These are phyloP conservation scores for Desmodesmus armatus DNA, from an alignment of 139 green algal species.

Conservation along the genomic window DNA sequence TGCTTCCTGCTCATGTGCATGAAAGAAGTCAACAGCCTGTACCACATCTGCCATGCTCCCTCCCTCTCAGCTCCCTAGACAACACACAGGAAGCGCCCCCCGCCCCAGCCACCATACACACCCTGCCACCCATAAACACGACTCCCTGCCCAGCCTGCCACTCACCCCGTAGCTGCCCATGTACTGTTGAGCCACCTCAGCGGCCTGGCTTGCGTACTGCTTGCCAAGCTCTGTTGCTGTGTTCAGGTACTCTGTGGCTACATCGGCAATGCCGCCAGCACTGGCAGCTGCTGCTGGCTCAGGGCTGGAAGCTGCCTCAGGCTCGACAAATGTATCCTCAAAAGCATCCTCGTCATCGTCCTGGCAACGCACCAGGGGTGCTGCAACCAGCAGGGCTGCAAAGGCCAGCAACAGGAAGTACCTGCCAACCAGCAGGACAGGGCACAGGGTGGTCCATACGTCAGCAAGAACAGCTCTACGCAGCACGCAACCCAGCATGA, in stretches of 20 bases:
- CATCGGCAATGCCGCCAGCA: background rate
- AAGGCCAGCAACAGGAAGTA: conserved; percentile 32
- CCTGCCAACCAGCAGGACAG: conserved; percentile 25
- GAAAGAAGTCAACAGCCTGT: too few relatives aligned
- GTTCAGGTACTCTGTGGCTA: conserved; percentile 30
- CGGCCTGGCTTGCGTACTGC: conserved; percentile 26
- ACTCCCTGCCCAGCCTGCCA: too few relatives aligned
- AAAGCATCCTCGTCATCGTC: conserved; percentile 11
- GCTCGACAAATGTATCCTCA: background rate
- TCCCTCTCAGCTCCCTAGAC: too few relatives aligned
- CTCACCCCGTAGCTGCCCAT: too few relatives aligned
- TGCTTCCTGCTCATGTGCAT: too few relatives aligned
- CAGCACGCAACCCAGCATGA: too few relatives aligned
- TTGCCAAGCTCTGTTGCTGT: conserved; percentile 29
- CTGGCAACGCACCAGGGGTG: conserved; percentile 26
- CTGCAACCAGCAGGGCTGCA: conserved; percentile 25
- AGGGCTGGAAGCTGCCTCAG: background rate
- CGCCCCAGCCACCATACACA: too few relatives aligned
- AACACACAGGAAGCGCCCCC: too few relatives aligned
- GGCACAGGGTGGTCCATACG: too few relatives aligned
- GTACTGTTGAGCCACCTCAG: conserved; percentile 34
- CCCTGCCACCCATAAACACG: too few relatives aligned
- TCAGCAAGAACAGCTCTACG: too few relatives aligned
- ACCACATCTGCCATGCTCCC: too few relatives aligned
- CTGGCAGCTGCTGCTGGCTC: conserved; percentile 3